Evolutionary conservation across 2,329 filamentous ascomycete genomes (phyloP).

Genomic region (Claviceps humidiphila): DNA sequence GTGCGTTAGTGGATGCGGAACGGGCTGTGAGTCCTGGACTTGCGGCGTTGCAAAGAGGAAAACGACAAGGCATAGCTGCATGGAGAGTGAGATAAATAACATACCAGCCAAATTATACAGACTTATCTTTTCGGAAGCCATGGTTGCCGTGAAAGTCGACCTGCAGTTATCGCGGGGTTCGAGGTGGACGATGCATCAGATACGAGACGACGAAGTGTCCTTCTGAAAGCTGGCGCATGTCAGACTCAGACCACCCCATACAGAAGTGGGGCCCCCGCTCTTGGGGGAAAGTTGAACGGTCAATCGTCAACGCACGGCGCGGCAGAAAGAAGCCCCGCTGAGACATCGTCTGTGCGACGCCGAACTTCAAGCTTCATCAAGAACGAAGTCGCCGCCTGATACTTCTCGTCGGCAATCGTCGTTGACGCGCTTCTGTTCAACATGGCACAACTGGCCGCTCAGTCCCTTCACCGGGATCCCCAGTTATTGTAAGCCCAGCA

Average conservation of each 20-base stretch:
- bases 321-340: slow-evolving; percentile 1
- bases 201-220: slow-evolving; percentile 2
- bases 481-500: slow-evolving; percentile 69
- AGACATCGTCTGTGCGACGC: not conserved
- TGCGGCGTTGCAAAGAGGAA: not conserved
- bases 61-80: not conserved
- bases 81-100: not conserved
- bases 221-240: not conserved
- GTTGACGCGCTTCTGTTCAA: slow-evolving; percentile 8
- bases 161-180: not conserved
- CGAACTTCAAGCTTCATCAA: not conserved
- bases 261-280: not conserved
- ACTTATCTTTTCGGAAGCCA: slow-evolving; percentile 42
- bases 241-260: not conserved
- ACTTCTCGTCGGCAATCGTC: not conserved
- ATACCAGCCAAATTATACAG: slow-evolving; percentile 55
- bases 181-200: not conserved
- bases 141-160: slow-evolving; percentile 9
- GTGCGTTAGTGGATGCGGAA: not conserved
- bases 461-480: slow-evolving; percentile 97
- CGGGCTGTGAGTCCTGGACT: not conserved
- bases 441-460: slow-evolving; percentile 77
- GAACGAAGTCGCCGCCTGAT: not conserved
- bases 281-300: not conserved
- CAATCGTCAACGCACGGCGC: not conserved